A percentile compares a stretch with the other conserved stretches of the same genome.
These are phyloP conservation scores for Pichia sp. DNA, from an alignment of 1,139 yeast species.

Conservation along the genomic window DNA sequence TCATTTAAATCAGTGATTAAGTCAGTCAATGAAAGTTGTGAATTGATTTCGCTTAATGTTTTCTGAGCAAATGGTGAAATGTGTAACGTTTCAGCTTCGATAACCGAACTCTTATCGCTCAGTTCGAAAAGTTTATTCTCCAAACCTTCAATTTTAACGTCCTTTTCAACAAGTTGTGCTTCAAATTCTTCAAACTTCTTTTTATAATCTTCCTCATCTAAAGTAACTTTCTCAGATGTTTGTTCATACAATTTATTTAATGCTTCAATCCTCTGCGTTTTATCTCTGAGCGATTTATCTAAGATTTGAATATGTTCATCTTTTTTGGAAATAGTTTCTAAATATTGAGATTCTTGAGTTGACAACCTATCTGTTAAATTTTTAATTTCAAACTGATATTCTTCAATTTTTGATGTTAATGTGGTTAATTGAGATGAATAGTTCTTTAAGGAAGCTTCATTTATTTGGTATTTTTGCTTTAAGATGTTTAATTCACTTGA, in stretches of 20 bases:
- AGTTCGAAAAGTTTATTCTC: conserved; percentile 40
- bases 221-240: conserved; percentile 36
- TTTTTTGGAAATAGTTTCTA: conserved; percentile 58
- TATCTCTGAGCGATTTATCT: conserved; percentile 45
- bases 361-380: conserved; percentile 44
- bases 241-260: conserved; percentile 43
- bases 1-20: conserved; percentile 62
- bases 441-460: conserved; percentile 25
- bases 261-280: conserved; percentile 40
- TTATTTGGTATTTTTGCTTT: conserved; percentile 36
- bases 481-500: conserved; percentile 31
- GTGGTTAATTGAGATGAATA: conserved; percentile 32
- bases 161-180: conserved; percentile 22
- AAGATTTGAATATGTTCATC: conserved; percentile 57
- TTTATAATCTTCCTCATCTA: conserved; percentile 31
- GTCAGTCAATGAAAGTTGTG: conserved; percentile 61
- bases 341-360: conserved; percentile 46
- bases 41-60: conserved; percentile 24
- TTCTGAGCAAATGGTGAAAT: conserved; percentile 22
- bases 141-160: conserved; percentile 35
- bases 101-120: conserved; percentile 21
- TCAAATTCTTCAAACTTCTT: conserved; percentile 19
- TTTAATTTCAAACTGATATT: conserved; percentile 36
- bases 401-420: conserved; percentile 34
- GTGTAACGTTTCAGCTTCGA: conserved; percentile 5